Base-by-base conservation (phyloP, 768 basidiomycete species). In the Leccinum subtestaceum region DNA sequence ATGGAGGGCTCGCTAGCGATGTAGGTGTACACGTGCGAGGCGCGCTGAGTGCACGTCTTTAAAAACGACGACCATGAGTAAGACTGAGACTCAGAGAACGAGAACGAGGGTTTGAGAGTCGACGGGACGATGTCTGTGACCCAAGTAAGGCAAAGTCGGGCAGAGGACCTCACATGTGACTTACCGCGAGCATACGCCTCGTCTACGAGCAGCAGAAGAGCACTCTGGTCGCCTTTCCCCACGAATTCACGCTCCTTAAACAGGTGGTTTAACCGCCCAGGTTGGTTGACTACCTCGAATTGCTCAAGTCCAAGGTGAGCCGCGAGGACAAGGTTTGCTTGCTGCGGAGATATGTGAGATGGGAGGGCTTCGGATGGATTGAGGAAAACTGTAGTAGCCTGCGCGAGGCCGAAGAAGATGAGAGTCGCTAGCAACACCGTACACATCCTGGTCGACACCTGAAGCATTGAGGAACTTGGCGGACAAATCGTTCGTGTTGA, bases 281-380 rank as follows among this genome's bases (percentile, higher is more conserved):
- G 61, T 53, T 74, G 68, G 59, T 76, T 76, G 29, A 84, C 70
- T 25, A 76, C 73, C 66, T 88, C 86, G 63, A 86, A 85, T 19
- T 73, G 73, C 64, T 91, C 89, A 5, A 91, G 79, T n/a, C 86
- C 84, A 11, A 91, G 80, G 69, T 91, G 88, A 55, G 81, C 82
- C 19, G 88, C 82, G 32, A 92, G 75, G 6, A 78, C 82, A 36
- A 82, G 78, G 64, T 80, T 84, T 46, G 86, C 86, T 52, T 83
- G 81, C 45, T 80, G 77, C 27, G 79, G 76, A 19, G 82, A 79
- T 25, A 85, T 72, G 19, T 63, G 72, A 5, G 80, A 65, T 1
- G 72, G 77, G 47, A 77, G 65, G 12, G 70, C 67, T 3, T 75
- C 61, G 7, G 70, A 61, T 45, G 89, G 85, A 56, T 78, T 79